A percentile compares a stretch with the other conserved stretches of the same genome.
phyloP scores from a whole-genome alignment of 306 rosid species.

The Neltuma alba region DNA sequence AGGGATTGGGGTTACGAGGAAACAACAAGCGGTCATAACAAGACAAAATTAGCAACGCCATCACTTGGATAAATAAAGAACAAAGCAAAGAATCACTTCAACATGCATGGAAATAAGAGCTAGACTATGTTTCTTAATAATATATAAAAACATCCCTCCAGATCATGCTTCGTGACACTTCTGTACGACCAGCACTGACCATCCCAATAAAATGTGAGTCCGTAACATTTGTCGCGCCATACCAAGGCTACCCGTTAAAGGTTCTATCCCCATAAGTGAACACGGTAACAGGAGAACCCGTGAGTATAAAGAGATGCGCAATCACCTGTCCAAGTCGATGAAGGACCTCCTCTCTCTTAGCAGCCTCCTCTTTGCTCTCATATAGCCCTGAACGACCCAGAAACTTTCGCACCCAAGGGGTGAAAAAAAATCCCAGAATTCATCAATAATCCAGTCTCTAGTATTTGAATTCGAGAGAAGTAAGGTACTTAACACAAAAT shows the following conservation, averaged over 20 bases:
- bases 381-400: slow-evolving; percentile 60
- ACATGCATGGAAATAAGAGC: neutral
- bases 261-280: neutral
- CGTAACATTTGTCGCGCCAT: no score
- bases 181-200: neutral
- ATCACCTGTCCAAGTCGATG: slow-evolving; percentile 55
- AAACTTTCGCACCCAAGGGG: slow-evolving; percentile 42
- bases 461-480: neutral
- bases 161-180: neutral
- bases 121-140: neutral
- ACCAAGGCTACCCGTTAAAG: neutral
- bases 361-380: slow-evolving; percentile 64
- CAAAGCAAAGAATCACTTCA: neutral
- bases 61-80: neutral
- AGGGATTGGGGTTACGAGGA: neutral
- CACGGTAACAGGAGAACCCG: neutral
- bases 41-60: neutral
- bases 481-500: neutral
- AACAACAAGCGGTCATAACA: neutral
- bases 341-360: slow-evolving; percentile 67
- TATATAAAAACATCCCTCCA: neutral
- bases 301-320: neutral
- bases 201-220: neutral
- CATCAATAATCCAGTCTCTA: neutral
- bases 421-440: slow-evolving; percentile 16